These are phyloP conservation scores for Yamadazyma sp. DNA, from an alignment of 1,139 yeast species.

Conservation along the genomic window DNA sequence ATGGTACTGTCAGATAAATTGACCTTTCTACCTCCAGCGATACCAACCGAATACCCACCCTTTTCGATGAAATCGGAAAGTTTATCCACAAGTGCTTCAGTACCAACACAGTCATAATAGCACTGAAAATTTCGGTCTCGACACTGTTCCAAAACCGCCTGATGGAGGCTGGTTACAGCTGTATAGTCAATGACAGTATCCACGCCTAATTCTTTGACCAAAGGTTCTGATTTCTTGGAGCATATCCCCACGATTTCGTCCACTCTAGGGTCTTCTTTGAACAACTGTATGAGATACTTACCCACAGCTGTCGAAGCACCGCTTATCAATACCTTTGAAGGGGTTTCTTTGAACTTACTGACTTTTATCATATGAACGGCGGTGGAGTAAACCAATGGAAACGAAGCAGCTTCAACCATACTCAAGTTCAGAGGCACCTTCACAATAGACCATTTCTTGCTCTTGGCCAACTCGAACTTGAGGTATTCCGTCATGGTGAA, in stretches of 20 bases:
- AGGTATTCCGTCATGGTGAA: constrained; percentile 30
- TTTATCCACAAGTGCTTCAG: constrained; percentile 16
- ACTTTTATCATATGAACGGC: constrained; percentile 45
- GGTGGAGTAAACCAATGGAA: constrained; percentile 59
- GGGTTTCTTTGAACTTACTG: background rate
- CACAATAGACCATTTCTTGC: constrained; percentile 31
- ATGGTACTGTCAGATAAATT: constrained; percentile 18
- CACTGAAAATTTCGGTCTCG: constrained; percentile 35
- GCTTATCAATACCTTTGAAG: constrained; percentile 50
- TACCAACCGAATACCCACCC: constrained; percentile 44
- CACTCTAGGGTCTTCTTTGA: constrained; percentile 45
- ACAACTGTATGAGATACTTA: constrained; percentile 55
- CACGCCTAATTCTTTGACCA: constrained; percentile 51
- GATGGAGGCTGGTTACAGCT: constrained; percentile 18
- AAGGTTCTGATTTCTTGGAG: constrained; percentile 31
- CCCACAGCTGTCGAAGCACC: constrained; percentile 86
- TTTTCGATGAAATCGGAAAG: constrained; percentile 10
- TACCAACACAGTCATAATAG: constrained; percentile 31
- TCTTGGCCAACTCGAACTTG: constrained; percentile 40
- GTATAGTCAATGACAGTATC: constrained; percentile 53
- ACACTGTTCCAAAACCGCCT: constrained; percentile 25
- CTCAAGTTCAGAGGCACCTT: constrained; percentile 49
- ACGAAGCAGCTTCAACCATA: constrained; percentile 56
- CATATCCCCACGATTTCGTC: constrained; percentile 46
- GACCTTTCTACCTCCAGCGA: constrained; percentile 49